Evolutionary conservation across 163 green algal genomes (phyloP), one percentile per base, ranked within the genome.

Genomic region (Botryococcus braunii): DNA sequence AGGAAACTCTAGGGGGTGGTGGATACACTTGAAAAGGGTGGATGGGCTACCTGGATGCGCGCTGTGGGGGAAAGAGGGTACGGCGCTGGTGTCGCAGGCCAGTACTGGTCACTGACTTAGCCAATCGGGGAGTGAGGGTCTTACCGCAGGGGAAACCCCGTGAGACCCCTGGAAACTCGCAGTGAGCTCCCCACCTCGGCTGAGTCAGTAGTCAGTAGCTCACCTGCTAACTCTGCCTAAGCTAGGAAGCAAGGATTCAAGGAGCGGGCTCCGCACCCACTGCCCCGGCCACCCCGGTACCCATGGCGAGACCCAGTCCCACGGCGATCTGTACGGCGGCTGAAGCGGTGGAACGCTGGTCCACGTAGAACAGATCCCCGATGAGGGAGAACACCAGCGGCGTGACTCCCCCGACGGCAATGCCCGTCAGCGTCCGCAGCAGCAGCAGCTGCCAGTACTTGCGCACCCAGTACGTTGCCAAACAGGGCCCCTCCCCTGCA

Each of bases 401-500:
- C 25, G 91, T 74, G 35, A 74, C 77, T 34, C 84, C 89, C 29
- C 89, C 89, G 29, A 95, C 74, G 17, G 74, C 79, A 47, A 95
- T 85, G 41, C 91, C 89, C 0, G 91, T 97, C 47, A 95, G 67
- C 48, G 86, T 70, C 8, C 91, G 79, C 43, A 95, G 71, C 21
- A 89, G 46, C 35, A 96, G 85, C 48, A 97, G 86, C 82, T 96
- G 77, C 89, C 88, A 92, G 66, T 86, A 91, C 25, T 68, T 40
- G 1, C 59, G 84, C 35, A 94, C 89, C 52, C 82, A 89, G 62
- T 82, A 84, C 6, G 87, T 93, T 38, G 81, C 69, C 34, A 94
- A 62, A 76, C 84, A 91, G 6, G 89, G 88, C 4, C 73, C 81
- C 73, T 91, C 81, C 6, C 78, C 75, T 82, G 69, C 67, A 74